Evolutionary conservation across 306 rosid genomes (phyloP).

Genomic region (Canavalia ensiformis): DNA sequence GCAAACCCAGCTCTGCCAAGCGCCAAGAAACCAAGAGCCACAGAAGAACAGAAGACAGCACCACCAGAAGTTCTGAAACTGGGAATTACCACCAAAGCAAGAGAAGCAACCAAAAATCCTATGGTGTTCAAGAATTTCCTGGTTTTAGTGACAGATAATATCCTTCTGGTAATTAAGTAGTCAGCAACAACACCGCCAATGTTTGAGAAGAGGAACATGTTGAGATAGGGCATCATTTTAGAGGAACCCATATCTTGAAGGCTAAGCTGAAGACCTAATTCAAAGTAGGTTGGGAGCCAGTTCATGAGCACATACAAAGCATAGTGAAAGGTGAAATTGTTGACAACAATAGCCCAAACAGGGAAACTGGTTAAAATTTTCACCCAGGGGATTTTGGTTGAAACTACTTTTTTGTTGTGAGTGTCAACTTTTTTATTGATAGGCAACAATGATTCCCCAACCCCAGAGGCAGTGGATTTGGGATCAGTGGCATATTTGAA

Average conservation of each 20-base stretch:
- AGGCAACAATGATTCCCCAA: slow-evolving; percentile 78
- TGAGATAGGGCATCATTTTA: slow-evolving; percentile 94
- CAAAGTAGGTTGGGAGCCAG: slow-evolving; percentile 98
- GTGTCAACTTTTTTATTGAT: slow-evolving; percentile 65
- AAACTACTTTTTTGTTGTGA: slow-evolving; percentile 40
- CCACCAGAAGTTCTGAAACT: slow-evolving; percentile 86
- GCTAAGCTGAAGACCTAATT: slow-evolving; percentile 91
- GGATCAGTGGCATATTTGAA: slow-evolving; percentile 82
- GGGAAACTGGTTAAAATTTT: slow-evolving; percentile 80
- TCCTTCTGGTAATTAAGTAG: slow-evolving; percentile 75
- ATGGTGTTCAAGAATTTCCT: slow-evolving; percentile 86
- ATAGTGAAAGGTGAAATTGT: slow-evolving; percentile 96
- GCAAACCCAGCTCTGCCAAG: slow-evolving; percentile 98
- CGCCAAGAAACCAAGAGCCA: slow-evolving; percentile 97
- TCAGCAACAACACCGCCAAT: slow-evolving; percentile 94
- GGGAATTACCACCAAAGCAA: slow-evolving; percentile 82
- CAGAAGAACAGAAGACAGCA: slow-evolving; percentile 93
- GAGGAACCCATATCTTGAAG: slow-evolving; percentile 99
- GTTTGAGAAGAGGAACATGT: slow-evolving; percentile 95
- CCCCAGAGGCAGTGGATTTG: slow-evolving; percentile 83
- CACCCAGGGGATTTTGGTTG: slow-evolving; percentile 76
- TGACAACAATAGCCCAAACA: slow-evolving; percentile 97
- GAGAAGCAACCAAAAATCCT: slow-evolving; percentile 85
- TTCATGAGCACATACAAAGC: slow-evolving; percentile 96
- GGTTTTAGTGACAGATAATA: slow-evolving; percentile 78